A percentile compares a stretch with the other conserved stretches of the same genome.
Evolutionary conservation across 169 alveolate genomes (phyloP).

Genomic region (Plasmodium sp.): DNA sequence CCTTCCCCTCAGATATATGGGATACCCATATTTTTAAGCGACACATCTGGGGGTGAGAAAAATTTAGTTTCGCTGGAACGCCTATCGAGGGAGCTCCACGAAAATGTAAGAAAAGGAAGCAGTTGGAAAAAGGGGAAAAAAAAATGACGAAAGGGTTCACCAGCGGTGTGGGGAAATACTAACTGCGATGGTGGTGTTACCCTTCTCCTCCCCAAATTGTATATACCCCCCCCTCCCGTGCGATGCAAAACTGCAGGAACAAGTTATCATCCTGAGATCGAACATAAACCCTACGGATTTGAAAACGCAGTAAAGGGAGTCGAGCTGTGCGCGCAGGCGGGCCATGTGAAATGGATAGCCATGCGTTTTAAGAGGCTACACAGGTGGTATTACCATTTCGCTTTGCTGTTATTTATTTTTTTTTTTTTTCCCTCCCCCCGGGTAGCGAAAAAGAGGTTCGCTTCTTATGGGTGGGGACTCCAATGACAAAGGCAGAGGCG

Average conservation of each 20-base stretch:
- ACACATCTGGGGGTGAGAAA: background rate
- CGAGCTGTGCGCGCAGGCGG: background rate
- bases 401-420: background rate
- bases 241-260: slow-evolving; percentile 18
- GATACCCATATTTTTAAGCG: slow-evolving; percentile 51
- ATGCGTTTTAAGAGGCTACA: background rate
- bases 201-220: background rate
- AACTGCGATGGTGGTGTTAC: background rate
- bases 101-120: slow-evolving; percentile 24
- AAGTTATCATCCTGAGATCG: slow-evolving; percentile 52
- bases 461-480: slow-evolving; percentile 62
- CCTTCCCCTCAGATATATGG: slow-evolving; percentile 44
- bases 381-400: background rate
- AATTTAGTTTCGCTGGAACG: slow-evolving; percentile 53
- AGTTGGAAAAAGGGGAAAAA: background rate
- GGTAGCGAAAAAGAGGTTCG: slow-evolving; percentile 69
- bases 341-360: background rate
- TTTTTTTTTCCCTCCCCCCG: background rate
- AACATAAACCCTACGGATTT: slow-evolving; percentile 60
- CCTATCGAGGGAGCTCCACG: slow-evolving; percentile 32
- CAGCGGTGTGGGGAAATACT: background rate
- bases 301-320: slow-evolving; percentile 44
- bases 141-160: background rate
- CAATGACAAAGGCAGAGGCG: slow-evolving; percentile 42
- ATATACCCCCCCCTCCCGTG: background rate